Base-by-base conservation (phyloP, 2,329 filamentous ascomycete species). In the Nemania bipapillata region DNA sequence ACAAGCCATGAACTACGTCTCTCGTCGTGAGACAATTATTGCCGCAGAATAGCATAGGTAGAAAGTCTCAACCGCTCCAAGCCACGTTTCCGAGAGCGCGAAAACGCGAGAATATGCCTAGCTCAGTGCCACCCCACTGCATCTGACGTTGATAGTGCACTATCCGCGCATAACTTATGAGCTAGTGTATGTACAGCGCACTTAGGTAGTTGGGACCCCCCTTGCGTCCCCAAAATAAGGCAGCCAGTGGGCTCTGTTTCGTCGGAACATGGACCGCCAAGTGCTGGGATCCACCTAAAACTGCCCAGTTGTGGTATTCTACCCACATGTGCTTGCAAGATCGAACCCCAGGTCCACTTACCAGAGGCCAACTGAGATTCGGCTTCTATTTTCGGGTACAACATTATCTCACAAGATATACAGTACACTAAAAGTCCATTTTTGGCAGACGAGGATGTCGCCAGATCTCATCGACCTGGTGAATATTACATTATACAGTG, bases 301-400 rank as follows among this genome's bases (percentile, higher is more conserved):
- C 22, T 24, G 45, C 50, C 35, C 30, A 45, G 4, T 30, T 56
- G 42, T 28, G 50, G 52, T 63, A 42, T 15, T n/a, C 22, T 49
- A 28, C 32, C 40, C 54, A 59, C 40, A 63, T 55, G 20, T 20
- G 55, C 49, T 32, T 60, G 32, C 40, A 32, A 61, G 56, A 60
- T 64, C 60, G 42, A 64, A 70, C 64, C 68, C 64, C 64, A 57
- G 64, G 59, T 54, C 67, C 67, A 66, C 63, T 63, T 63, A 12
- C 7, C n/a, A 52, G 24, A 30, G 49, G 20, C 22, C 15, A 35
- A 55, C 47, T 55, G 55, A 68, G 49, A 69, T 59, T 63, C 28
- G 42, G 49, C 45, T 69, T 59, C 67, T 69, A 69, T 69, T 69
- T 69, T 69, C 28, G 35, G 63, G 50, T 32, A 60, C 47, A 69